These are phyloP conservation scores for Neonectria punicea DNA, from an alignment of 2,329 filamentous ascomycete species.

Conservation along the genomic window DNA sequence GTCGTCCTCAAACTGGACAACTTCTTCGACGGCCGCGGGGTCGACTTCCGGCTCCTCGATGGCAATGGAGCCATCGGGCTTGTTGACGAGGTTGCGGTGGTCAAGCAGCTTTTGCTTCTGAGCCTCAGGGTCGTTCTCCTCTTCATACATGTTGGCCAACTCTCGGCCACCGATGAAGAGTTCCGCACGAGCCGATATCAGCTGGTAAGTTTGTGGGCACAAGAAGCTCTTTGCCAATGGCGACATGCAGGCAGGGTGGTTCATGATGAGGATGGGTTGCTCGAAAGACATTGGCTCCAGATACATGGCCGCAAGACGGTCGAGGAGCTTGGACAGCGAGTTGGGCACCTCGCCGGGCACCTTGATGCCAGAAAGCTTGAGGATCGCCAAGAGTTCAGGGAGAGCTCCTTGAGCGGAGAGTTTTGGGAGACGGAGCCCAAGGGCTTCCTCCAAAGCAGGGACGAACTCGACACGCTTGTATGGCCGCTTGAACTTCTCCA, in stretches of 20 bases:
- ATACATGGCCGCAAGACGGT: constrained; percentile 79
- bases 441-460: constrained; percentile 76
- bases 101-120: constrained; percentile 84
- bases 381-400: constrained; percentile 62
- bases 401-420: constrained; percentile 66
- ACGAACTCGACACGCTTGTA: constrained; percentile 84
- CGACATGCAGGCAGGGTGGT: constrained; percentile 91
- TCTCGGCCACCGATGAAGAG: constrained; percentile 85
- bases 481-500: constrained; percentile 60
- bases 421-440: constrained; percentile 74
- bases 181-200: constrained; percentile 84
- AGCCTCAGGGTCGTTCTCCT: constrained; percentile 92
- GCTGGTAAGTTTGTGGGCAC: constrained; percentile 74
- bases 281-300: constrained; percentile 79
- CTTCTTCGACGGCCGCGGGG: constrained; percentile 52
- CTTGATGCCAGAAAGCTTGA: constrained; percentile 68
- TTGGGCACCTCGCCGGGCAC: constrained; percentile 72
- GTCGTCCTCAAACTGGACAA: constrained; percentile 47
- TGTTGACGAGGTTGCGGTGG: constrained; percentile 55
- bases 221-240: constrained; percentile 89
- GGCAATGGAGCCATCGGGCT: constrained; percentile 45
- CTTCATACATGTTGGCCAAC: constrained; percentile 96
- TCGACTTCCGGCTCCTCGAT: constrained; percentile 38
- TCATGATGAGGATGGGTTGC: constrained; percentile 82
- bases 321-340: constrained; percentile 77